Base-by-base conservation (phyloP, 2,329 filamentous ascomycete genomes). In the Venturia effusa region DNA sequence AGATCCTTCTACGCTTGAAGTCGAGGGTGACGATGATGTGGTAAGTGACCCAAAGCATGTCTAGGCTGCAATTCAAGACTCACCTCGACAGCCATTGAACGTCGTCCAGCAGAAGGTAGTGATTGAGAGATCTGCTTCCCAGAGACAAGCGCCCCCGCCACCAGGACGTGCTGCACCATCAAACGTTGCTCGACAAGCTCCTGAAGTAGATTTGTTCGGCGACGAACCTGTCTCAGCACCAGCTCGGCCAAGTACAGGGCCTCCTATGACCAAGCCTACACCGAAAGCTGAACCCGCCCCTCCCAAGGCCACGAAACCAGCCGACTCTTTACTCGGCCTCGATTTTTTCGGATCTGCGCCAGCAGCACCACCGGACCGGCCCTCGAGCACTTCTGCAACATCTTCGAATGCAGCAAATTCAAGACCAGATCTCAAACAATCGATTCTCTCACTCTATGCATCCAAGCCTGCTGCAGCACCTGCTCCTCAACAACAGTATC, bases 381-480 rank as follows among this genome's bases (percentile, higher is more conserved):
- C 92, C n/a, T 85, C 90, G 6, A 96, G 90, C 76, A 91, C 90
- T 24, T 84, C 87, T 4, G 85, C 87, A 22, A 83, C 86, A 15
- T 81, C 82, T 5, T 74, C 81, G 3, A 80, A 80, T 6, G 40
- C 57, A 22, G 82, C 83, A 15, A 87, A 89, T 69, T 95, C 92
- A 57, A 83, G 94, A 66, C 92, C 93, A 2, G 94, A 99, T 73
- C 80, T 99, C 66, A 99, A 99, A 77, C 93, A 97, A 75, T 97
- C 93, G 2, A 99, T 99, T 66, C 78, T 99, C 60, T 99, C 94
- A 8, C 83, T 99, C 19, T 99, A 99, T 73, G 91, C 92, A 13
- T 89, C 90, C 1, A 89, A 91, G 71, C 86, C 90, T n/a, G 88
- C 89, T 69, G 80, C 84, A 11, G 76, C 81, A 54, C 77, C 81